A percentile compares a stretch with the other conserved stretches of the same genome.
These are phyloP conservation scores for Malus hybrid DNA, from an alignment of 331 rosid species.

Conservation along the genomic window DNA sequence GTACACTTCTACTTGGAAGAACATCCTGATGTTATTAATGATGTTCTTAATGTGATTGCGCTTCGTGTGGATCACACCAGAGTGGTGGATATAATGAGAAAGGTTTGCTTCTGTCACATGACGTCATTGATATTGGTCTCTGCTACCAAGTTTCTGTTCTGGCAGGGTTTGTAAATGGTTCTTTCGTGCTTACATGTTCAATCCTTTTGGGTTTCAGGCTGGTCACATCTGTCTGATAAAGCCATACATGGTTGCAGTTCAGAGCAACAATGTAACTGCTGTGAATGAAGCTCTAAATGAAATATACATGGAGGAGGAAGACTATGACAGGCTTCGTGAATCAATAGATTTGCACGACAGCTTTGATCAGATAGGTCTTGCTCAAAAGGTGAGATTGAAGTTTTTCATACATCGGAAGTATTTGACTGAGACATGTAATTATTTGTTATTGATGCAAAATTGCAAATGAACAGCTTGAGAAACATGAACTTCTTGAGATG, in stretches of 20 bases:
- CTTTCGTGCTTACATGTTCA: neutral
- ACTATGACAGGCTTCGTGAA: slow-evolving; percentile 28
- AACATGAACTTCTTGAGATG: slow-evolving; percentile 44
- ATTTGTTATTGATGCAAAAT: neutral
- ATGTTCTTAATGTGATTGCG: slow-evolving; percentile 29
- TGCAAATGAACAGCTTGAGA: slow-evolving; percentile 16
- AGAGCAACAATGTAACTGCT: slow-evolving; percentile 28
- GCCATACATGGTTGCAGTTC: slow-evolving; percentile 36
- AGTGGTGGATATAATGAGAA: slow-evolving; percentile 33
- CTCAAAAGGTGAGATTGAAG: slow-evolving; percentile 23
- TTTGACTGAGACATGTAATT: neutral
- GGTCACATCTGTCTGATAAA: slow-evolving; percentile 25
- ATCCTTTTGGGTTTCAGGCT: slow-evolving; percentile 21
- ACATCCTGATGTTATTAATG: slow-evolving; percentile 27
- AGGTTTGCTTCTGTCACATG: slow-evolving; percentile 5
- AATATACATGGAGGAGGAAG: slow-evolving; percentile 27
- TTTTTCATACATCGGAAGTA: neutral
- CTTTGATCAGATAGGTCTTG: slow-evolving; percentile 32
- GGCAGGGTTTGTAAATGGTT: neutral
- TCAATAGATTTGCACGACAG: slow-evolving; percentile 29
- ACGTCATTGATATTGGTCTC: neutral
- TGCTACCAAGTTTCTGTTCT: neutral
- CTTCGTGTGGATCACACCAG: slow-evolving; percentile 30
- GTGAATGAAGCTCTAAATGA: slow-evolving; percentile 36
- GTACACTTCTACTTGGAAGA: slow-evolving; percentile 28